These are phyloP conservation scores for Rhizopus arrhizus DNA, from an alignment of 371 early-diverging fungal genomes.

Conservation along the genomic window DNA sequence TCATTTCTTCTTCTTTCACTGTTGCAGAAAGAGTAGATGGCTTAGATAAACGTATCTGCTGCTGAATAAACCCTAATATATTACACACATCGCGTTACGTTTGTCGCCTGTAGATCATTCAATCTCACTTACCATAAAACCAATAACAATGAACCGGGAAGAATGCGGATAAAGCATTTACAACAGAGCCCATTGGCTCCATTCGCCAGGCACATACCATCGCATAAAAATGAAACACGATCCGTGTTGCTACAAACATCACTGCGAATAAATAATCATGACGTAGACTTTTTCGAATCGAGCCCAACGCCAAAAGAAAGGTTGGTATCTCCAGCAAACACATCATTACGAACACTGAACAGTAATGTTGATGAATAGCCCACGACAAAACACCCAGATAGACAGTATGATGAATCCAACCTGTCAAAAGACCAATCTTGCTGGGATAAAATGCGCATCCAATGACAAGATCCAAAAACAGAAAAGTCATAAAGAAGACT, in stretches of 20 bases:
- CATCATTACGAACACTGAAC: conserved; percentile 38
- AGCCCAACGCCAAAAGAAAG: conserved; percentile 42
- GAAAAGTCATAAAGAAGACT: conserved; percentile 45
- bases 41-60: too few species aligned
- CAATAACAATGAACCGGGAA: conserved; percentile 53
- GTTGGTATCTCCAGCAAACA: conserved; percentile 47
- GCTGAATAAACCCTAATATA: too few species aligned
- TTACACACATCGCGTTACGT: too few species aligned
- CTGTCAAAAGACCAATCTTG: conserved; percentile 54
- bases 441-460: conserved; percentile 49
- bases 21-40: too few species aligned
- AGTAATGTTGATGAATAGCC: conserved; percentile 31
- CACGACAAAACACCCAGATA: conserved; percentile 38
- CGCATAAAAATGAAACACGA: conserved; percentile 45
- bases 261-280: conserved; percentile 47
- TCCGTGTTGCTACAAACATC: conserved; percentile 38
- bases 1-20: too few species aligned
- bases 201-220: conserved; percentile 26
- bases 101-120: too few species aligned
- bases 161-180: conserved; percentile 26
- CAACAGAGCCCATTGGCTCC: conserved; percentile 17
- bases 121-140: conserved; percentile 42
- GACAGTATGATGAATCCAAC: conserved; percentile 59
- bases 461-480: conserved; percentile 48
- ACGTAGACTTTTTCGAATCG: conserved; percentile 33